phyloP scores from a whole-genome alignment of 768 basidiomycete species.

The Auriscalpium vulgare region DNA sequence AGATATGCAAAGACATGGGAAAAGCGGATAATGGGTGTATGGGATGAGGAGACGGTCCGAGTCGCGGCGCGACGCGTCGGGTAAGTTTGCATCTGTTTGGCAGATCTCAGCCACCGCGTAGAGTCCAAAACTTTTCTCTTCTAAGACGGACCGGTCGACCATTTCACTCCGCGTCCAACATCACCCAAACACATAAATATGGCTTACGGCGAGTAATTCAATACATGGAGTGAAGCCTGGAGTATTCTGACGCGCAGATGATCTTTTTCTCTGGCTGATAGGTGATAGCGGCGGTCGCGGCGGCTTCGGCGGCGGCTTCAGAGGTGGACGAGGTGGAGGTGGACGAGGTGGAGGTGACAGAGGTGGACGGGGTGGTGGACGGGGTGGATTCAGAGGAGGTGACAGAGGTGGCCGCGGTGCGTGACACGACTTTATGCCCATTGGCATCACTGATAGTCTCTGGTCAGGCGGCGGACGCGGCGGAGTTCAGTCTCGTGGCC shows the following conservation, averaged over 20 bases:
- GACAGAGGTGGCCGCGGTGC: conserved; percentile 19
- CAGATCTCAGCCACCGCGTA: too few species aligned
- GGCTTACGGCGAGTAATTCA: too few species aligned
- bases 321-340: conserved; percentile 19
- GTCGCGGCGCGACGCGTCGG: too few species aligned
- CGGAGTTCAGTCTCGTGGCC: conserved; percentile 18
- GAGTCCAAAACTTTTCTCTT: too few species aligned
- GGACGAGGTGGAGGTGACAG: conserved; percentile 8
- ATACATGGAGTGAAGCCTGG: too few species aligned
- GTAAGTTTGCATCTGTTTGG: too few species aligned
- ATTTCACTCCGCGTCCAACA: too few species aligned
- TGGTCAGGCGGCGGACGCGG: conserved; percentile 11
- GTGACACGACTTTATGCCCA: not conserved
- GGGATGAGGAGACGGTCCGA: too few species aligned
- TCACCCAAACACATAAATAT: too few species aligned
- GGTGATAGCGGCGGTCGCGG: conserved; percentile 71
- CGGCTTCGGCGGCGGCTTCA: conserved; percentile 46
- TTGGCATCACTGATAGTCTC: not conserved
- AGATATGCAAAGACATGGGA: too few species aligned
- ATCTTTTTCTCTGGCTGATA: conserved; percentile 12
- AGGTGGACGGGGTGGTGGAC: conserved; percentile 7
- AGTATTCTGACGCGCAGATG: not conserved
- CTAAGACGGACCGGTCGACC: too few species aligned
- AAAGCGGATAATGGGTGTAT: too few species aligned
- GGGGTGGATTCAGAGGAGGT: conserved; percentile 24